Percentiles rank a stretch among this genome's conserved stretches.
Conservation (phyloP, 2,329 filamentous ascomycete genomes). For the Sphaerulina musiva region DNA sequence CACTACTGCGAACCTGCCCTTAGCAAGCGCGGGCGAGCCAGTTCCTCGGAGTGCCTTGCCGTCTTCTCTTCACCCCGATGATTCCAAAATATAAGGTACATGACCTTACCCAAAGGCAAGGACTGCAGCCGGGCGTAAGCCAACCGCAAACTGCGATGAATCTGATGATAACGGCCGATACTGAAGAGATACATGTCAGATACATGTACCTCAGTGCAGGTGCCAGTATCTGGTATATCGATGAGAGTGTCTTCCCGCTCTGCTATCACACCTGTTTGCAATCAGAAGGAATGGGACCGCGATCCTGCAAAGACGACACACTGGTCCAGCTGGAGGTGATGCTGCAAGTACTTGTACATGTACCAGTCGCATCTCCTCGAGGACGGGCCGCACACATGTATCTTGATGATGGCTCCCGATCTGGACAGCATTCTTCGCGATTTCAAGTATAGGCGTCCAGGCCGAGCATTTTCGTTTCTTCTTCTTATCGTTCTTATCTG, state of each 20-base stretch:
- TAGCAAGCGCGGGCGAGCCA: conserved; percentile 35
- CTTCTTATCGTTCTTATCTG: too few species aligned
- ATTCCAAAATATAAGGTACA: not conserved
- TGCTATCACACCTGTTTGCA: too few species aligned
- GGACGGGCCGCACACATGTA: conserved; percentile 24
- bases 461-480: too few species aligned
- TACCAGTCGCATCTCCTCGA: conserved; percentile 34
- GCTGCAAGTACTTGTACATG: conserved; percentile 33
- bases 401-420: conserved; percentile 34
- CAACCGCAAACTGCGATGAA: conserved; percentile 32
- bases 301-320: not conserved
- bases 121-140: not conserved
- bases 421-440: conserved; percentile 33
- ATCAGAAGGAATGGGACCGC: too few species aligned
- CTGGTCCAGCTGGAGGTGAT: conserved; percentile 33
- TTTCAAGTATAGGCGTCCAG: too few species aligned
- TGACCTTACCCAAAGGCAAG: not conserved
- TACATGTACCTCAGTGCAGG: not conserved
- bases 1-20: conserved; percentile 32
- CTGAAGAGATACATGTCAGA: conserved; percentile 28
- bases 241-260: conserved; percentile 20
- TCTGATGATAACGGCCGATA: conserved; percentile 34
- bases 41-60: conserved; percentile 28
- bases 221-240: conserved; percentile 32
- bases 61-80: conserved; percentile 30